Evolutionary conservation across 495 filamentous ascomycete genomes (phyloP).

Genomic region (Penicillium riverlandense): DNA sequence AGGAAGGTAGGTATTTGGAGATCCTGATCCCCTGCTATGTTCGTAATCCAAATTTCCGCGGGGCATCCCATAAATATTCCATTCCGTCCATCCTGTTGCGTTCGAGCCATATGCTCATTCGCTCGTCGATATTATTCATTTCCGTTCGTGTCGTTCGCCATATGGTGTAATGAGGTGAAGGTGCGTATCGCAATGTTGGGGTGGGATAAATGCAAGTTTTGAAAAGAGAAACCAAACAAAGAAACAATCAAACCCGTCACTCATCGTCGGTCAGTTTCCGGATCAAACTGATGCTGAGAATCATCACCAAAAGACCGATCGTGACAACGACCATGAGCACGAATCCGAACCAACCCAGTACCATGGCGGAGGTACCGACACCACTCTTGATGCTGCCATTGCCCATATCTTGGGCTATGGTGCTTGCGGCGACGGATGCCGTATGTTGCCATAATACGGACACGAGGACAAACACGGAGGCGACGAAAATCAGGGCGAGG

Average conservation of each 20-base stretch:
- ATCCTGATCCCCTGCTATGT: slow-evolving; percentile 16
- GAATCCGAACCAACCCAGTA: slow-evolving; percentile 95
- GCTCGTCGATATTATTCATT: slow-evolving; percentile 27
- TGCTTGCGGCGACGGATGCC: slow-evolving; percentile 85
- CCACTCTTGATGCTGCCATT: slow-evolving; percentile 87
- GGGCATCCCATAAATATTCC: slow-evolving; percentile 8
- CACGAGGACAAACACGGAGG: slow-evolving; percentile 64
- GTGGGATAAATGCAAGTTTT: slow-evolving; percentile 3
- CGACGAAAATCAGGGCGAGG: slow-evolving; percentile 59
- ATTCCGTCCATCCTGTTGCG: slow-evolving; percentile 7
- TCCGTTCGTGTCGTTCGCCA: slow-evolving; percentile 21
- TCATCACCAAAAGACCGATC: slow-evolving; percentile 92
- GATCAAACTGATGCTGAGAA: slow-evolving; percentile 75
- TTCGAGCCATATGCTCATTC: slow-evolving; percentile 5
- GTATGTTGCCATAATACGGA: slow-evolving; percentile 75
- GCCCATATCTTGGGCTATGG: slow-evolving; percentile 89
- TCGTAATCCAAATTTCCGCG: slow-evolving; percentile 10
- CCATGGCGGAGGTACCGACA: slow-evolving; percentile 88
- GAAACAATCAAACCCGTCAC: slow-evolving; percentile 4
- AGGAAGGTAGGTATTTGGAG: not conserved
- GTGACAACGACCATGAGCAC: slow-evolving; percentile 86
- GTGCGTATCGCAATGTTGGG: slow-evolving; percentile 5
- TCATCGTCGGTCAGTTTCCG: slow-evolving; percentile 46
- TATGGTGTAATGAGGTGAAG: slow-evolving; percentile 11
- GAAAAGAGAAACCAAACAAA: slow-evolving; percentile 12